Evolutionary conservation across 2,329 filamentous ascomycete genomes (phyloP).

Genomic region (Chaetomiaceae sp.): DNA sequence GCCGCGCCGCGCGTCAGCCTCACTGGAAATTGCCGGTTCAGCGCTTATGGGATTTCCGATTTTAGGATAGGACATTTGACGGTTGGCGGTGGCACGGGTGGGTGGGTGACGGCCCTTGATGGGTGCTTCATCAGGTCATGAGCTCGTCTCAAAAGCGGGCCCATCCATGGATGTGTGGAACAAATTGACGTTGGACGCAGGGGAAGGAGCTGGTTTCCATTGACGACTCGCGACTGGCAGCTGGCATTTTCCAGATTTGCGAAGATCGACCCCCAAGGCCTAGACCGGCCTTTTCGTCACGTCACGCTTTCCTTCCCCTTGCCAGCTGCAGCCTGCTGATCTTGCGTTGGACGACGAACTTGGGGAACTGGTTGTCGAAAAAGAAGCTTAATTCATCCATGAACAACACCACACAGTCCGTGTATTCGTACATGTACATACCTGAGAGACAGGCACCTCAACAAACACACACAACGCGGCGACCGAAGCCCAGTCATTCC

Average conservation of each 20-base stretch:
- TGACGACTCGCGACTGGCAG: too few species aligned
- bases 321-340: neutral
- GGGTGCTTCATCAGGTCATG: conserved; percentile 8
- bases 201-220: too few species aligned
- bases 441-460: too few species aligned
- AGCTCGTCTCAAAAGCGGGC: neutral
- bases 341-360: neutral
- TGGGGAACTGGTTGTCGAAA: neutral
- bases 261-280: conserved; percentile 16
- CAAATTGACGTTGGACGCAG: too few species aligned
- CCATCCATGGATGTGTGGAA: too few species aligned
- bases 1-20: conserved; percentile 3
- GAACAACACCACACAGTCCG: too few species aligned
- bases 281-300: conserved; percentile 15
- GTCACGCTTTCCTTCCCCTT: conserved; percentile 4
- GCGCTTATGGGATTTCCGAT: conserved; percentile 19
- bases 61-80: conserved; percentile 15
- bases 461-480: too few species aligned
- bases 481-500: too few species aligned
- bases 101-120: too few species aligned
- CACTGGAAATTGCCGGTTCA: conserved; percentile 15
- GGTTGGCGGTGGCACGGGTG: too few species aligned
- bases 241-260: conserved; percentile 8
- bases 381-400: conserved; percentile 2
- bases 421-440: too few species aligned